These are phyloP conservation scores for Penicillium waksmanii DNA, from an alignment of 495 filamentous ascomycete genomes.

Conservation along the genomic window DNA sequence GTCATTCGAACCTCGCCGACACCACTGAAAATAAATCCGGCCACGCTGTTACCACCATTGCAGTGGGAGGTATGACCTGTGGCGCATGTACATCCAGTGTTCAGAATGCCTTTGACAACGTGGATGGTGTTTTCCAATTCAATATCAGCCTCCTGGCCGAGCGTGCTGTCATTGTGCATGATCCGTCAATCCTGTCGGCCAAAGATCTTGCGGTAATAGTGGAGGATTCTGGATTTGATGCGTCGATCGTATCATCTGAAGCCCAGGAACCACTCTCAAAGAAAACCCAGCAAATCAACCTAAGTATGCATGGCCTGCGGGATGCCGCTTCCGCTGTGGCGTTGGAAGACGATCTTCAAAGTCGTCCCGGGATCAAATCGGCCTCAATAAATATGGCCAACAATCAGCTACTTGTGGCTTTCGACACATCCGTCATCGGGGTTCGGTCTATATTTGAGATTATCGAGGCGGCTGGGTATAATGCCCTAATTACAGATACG, in stretches of 20 bases:
- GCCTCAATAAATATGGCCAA: conserved; percentile 72
- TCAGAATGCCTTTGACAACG: conserved; percentile 76
- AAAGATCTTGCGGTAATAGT: conserved; percentile 69
- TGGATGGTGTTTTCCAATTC: conserved; percentile 81
- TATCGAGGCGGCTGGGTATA: conserved; percentile 79
- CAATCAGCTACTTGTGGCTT: conserved; percentile 68
- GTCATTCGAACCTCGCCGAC: conserved; percentile 21
- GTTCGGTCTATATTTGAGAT: conserved; percentile 81
- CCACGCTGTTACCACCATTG: conserved; percentile 73
- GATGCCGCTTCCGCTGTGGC: conserved; percentile 69
- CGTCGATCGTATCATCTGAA: conserved; percentile 65
- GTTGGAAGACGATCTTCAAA: conserved; percentile 69
- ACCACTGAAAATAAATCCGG: conserved; percentile 45
- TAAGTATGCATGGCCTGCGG: conserved; percentile 83
- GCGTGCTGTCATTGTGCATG: conserved; percentile 86
- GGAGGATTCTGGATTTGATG: conserved; percentile 84
- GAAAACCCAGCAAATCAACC: conserved; percentile 56
- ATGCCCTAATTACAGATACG: conserved; percentile 85
- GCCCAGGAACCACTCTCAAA: conserved; percentile 35
- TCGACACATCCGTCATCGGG: conserved; percentile 71
- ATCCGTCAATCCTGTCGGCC: conserved; percentile 66
- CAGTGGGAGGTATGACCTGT: conserved; percentile 94
- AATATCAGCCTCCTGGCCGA: conserved; percentile 93
- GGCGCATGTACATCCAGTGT: conserved; percentile 93
- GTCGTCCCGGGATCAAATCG: conserved; percentile 69